A percentile compares a stretch with the other conserved stretches of the same genome.
Conservation (phyloP, 345 rosid species). For the Sisymbrium altissimum region DNA sequence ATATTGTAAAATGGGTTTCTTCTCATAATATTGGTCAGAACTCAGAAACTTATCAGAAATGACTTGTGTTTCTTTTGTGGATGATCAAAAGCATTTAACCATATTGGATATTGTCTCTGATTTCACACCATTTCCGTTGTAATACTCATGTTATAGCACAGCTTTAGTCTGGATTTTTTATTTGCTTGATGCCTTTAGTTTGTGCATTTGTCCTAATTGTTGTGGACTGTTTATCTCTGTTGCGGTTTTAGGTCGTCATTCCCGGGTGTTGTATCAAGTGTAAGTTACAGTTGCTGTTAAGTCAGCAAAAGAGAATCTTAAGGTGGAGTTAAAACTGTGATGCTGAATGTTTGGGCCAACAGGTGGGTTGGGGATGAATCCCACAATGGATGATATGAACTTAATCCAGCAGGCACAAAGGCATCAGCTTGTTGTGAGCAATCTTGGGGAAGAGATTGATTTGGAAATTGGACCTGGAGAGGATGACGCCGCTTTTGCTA, state of each 20-base stretch:
- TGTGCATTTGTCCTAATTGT: not conserved
- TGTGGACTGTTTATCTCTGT: not conserved
- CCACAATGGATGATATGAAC: constrained; percentile 94
- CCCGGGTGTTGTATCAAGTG: constrained; percentile 4
- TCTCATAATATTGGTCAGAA: not conserved
- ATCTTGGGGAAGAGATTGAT: constrained; percentile 97
- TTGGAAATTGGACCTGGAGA: constrained; percentile 95
- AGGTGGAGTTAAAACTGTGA: constrained; percentile 52
- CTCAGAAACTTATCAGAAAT: constrained; percentile 9
- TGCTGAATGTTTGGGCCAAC: constrained; percentile 92
- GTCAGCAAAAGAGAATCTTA: constrained; percentile 26
- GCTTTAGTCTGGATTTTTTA: not conserved
- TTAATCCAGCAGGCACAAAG: constrained; percentile 95
- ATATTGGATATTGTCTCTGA: not conserved
- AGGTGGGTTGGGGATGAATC: constrained; percentile 82
- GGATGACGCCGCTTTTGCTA: constrained; percentile 80
- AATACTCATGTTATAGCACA: constrained; percentile 1
- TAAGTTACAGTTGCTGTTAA: constrained; percentile 18
- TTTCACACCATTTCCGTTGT: not conserved
- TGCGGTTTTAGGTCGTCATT: constrained; percentile 8
- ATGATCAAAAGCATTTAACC: constrained; percentile 13
- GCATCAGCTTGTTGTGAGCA: constrained; percentile 89
- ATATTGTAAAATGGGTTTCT: not conserved
- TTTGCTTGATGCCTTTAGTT: not conserved
- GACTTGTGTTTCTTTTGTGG: not conserved